These are phyloP conservation scores for Ambrosiella beaveri DNA, from an alignment of 2,329 filamentous ascomycete genomes.

Conservation along the genomic window DNA sequence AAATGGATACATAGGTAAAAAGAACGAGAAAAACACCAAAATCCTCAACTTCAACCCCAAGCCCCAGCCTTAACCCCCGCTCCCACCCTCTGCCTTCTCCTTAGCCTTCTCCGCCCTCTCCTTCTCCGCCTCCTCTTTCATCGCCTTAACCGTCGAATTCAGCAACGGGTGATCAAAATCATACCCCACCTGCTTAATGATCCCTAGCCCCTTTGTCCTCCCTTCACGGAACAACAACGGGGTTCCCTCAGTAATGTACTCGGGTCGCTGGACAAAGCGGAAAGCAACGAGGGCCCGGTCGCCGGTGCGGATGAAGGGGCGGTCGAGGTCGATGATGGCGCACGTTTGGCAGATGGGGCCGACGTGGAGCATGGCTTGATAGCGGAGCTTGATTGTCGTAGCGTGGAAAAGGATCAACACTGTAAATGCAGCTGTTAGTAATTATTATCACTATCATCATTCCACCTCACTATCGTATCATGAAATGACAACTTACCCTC, in stretches of 20 bases:
- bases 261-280: constrained; percentile 81
- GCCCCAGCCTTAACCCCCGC: neutral
- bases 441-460: neutral
- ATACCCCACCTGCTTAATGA: constrained; percentile 83
- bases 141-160: neutral
- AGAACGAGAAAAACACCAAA: no score
- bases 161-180: constrained; percentile 32
- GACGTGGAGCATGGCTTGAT: constrained; percentile 96
- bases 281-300: constrained; percentile 92
- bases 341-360: constrained; percentile 91
- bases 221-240: constrained; percentile 86
- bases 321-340: constrained; percentile 91
- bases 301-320: constrained; percentile 85
- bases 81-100: neutral
- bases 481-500: constrained; percentile 36
- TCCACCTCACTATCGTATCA: neutral
- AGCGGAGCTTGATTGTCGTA: constrained; percentile 90
- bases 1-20: no score
- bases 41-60: neutral
- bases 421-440: constrained; percentile 17
- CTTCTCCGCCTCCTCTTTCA: neutral
- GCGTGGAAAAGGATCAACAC: constrained; percentile 90
- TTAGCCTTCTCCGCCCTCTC: neutral
- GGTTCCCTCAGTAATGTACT: constrained; percentile 80
- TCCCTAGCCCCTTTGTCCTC: constrained; percentile 83